Conservation (phyloP, 169 alveolate species). For the Theileria luwenshuni region DNA sequence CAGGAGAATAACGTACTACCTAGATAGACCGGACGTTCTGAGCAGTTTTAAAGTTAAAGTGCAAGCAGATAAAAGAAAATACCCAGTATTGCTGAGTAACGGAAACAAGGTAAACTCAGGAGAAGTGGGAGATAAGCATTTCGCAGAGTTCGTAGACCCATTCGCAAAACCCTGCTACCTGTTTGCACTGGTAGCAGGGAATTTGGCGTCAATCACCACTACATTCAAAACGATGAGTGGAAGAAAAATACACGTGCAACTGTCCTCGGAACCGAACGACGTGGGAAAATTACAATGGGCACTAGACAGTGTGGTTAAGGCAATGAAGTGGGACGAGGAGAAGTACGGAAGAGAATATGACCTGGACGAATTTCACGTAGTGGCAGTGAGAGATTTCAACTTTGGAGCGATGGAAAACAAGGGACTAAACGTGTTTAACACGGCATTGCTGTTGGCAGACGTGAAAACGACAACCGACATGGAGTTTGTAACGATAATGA, state of each 20-base stretch:
- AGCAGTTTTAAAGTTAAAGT: conserved; percentile 80
- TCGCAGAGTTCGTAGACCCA: conserved; percentile 89
- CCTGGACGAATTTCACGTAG: conserved; percentile 86
- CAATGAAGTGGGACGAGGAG: conserved; percentile 93
- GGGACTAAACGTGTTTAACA: conserved; percentile 89
- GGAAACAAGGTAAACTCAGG: conserved; percentile 84
- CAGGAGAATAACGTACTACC: conserved; percentile 86
- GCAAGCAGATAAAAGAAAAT: conserved; percentile 83
- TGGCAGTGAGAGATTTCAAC: conserved; percentile 88
- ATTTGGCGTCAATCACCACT: conserved; percentile 74
- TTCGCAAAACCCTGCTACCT: conserved; percentile 89
- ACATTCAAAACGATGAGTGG: conserved; percentile 82
- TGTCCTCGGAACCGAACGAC: conserved; percentile 83
- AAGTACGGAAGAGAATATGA: conserved; percentile 89
- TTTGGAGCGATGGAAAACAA: conserved; percentile 94
- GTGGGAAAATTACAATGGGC: conserved; percentile 83
- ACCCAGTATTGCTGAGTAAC: conserved; percentile 86
- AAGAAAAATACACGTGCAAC: conserved; percentile 74
- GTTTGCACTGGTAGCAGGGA: conserved; percentile 92
- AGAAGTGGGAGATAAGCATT: conserved; percentile 74
- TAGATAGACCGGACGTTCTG: conserved; percentile 92
- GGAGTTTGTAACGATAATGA: conserved; percentile 83
- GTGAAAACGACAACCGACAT: conserved; percentile 85
- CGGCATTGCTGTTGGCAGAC: conserved; percentile 85
- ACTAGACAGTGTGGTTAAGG: conserved; percentile 82